A percentile compares a stretch with the other conserved stretches of the same genome.
phyloP scores from a whole-genome alignment of 345 rosid genomes.

The Salix koriyanagi region DNA sequence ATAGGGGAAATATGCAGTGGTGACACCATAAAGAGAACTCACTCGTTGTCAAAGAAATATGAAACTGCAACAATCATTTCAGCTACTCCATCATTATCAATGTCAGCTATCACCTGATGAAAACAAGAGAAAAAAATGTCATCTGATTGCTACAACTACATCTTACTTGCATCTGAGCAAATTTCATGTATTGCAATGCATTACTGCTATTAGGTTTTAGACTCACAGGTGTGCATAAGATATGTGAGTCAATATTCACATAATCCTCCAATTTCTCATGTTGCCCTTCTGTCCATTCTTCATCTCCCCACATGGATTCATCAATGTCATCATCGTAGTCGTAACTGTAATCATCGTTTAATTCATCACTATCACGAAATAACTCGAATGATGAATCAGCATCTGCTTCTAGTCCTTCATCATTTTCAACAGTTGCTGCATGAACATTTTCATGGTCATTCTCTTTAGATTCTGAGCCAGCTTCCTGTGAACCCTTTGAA shows the following conservation, averaged over 20 bases:
- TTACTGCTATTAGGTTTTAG: slow-evolving; percentile 15
- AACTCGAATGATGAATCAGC: slow-evolving; percentile 92
- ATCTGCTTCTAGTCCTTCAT: slow-evolving; percentile 70
- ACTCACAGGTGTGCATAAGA: slow-evolving; percentile 95
- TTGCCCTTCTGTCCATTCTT: slow-evolving; percentile 81
- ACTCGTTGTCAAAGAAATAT: slow-evolving; percentile 96
- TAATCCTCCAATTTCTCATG: slow-evolving; percentile 89
- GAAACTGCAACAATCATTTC: slow-evolving; percentile 97
- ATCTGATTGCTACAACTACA: slow-evolving; percentile 1
- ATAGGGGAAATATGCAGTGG: background rate
- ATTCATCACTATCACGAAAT: slow-evolving; percentile 84
- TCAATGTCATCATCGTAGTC: slow-evolving; percentile 94
- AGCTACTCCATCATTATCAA: slow-evolving; percentile 88
- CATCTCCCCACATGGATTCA: slow-evolving; percentile 93
- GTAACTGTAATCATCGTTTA: slow-evolving; percentile 79
- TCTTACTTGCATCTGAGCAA: slow-evolving; percentile 10
- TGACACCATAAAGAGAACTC: slow-evolving; percentile 36
- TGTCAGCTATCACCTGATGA: slow-evolving; percentile 89
- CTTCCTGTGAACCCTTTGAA: slow-evolving; percentile 43
- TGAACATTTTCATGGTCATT: slow-evolving; percentile 36
- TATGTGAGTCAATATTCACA: slow-evolving; percentile 85
- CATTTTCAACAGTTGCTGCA: slow-evolving; percentile 78
- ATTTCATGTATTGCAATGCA: background rate
- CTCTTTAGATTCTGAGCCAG: slow-evolving; percentile 44
- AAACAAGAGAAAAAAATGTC: slow-evolving; percentile 17